Conservation (phyloP, 192 early-diverging fungal species). For the Backusella westeae region DNA sequence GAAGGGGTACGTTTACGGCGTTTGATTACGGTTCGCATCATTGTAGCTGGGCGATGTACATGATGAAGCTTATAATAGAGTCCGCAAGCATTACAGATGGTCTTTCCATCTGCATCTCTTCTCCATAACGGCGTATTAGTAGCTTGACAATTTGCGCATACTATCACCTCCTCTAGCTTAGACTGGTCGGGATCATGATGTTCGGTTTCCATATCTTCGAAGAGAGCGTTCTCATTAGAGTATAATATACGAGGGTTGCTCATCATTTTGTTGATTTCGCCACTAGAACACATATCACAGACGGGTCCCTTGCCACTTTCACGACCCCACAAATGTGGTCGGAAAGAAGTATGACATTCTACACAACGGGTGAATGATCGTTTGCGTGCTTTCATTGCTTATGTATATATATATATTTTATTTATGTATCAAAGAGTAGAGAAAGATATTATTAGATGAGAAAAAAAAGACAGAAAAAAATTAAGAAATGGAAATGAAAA, state of each 20-base stretch:
- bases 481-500: not conserved
- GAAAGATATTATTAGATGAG: not conserved
- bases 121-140: conserved; percentile 75
- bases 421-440: not conserved
- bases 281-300: conserved; percentile 23
- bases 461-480: not conserved
- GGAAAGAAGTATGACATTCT: conserved; percentile 21
- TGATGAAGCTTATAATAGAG: conserved; percentile 85
- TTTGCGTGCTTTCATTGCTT: conserved; percentile 17
- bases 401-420: not conserved
- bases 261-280: not conserved
- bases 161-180: not conserved
- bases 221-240: not conserved
- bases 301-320: conserved; percentile 28
- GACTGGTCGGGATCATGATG: not conserved
- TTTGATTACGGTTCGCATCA: conserved; percentile 69
- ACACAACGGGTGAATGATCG: conserved; percentile 31
- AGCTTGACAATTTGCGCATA: conserved; percentile 71
- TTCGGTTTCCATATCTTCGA: not conserved
- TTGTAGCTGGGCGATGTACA: conserved; percentile 65
- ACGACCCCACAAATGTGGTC: conserved; percentile 24
- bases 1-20: conserved; percentile 49
- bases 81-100: conserved; percentile 91
- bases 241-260: not conserved
- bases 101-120: conserved; percentile 64